Conservation (phyloP, 495 filamentous ascomycete genomes). For the Penicillium ochrochloron region DNA sequence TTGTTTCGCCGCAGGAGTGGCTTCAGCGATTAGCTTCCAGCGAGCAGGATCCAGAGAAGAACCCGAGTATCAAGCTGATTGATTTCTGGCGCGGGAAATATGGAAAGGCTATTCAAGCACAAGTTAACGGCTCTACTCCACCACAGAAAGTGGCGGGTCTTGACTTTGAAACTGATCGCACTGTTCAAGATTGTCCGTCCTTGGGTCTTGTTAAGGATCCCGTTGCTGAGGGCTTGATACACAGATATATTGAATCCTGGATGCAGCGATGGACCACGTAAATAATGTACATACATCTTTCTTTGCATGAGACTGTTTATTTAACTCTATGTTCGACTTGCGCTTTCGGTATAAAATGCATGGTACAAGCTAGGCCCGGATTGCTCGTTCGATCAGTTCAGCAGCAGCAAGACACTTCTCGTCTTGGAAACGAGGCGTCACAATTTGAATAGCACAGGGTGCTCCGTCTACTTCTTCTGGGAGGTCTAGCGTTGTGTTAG, state of each 20-base stretch:
- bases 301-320: not conserved
- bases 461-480: conserved; percentile 41
- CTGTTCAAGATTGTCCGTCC: conserved; percentile 27
- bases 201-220: conserved; percentile 26
- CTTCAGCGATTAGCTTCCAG: conserved; percentile 46
- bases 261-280: conserved; percentile 26
- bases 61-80: conserved; percentile 64
- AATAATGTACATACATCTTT: conserved; percentile 11
- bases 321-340: not conserved
- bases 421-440: conserved; percentile 47
- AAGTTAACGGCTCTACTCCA: not conserved
- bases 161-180: conserved; percentile 27
- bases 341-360: not conserved
- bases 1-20: conserved; percentile 53
- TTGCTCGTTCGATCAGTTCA: conserved; percentile 38
- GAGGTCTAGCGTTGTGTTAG: conserved; percentile 31
- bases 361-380: conserved; percentile 7
- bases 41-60: conserved; percentile 54
- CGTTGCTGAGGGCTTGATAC: conserved; percentile 26
- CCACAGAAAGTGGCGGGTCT: conserved; percentile 12
- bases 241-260: conserved; percentile 32
- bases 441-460: conserved; percentile 45
- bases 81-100: conserved; percentile 54
- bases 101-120: not conserved
- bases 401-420: conserved; percentile 46